Percentiles rank a stretch among this genome's conserved stretches.
These are phyloP conservation scores for Mallotus repandus DNA, from an alignment of 441 rosid genomes.

Conservation along the genomic window DNA sequence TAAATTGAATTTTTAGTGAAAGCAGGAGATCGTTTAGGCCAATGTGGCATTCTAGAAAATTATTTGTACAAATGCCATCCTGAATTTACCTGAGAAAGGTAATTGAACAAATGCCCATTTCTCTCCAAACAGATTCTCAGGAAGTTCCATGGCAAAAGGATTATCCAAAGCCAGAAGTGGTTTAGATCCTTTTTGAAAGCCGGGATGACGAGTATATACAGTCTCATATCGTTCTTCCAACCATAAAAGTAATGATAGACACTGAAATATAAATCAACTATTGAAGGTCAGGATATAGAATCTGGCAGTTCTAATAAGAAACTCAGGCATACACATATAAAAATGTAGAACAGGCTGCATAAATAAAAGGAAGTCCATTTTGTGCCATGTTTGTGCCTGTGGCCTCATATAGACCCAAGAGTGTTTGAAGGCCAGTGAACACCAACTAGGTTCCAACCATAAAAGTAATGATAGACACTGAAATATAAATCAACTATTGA, in stretches of 20 bases:
- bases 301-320: constrained; percentile 2
- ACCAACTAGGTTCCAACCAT: constrained; percentile 94
- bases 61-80: not conserved
- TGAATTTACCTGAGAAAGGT: constrained; percentile 67
- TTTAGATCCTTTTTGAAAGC: constrained; percentile 88
- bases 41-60: not conserved
- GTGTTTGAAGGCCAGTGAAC: not conserved
- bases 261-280: constrained; percentile 43
- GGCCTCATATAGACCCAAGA: not conserved
- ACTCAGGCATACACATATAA: not conserved
- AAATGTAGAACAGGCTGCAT: not conserved
- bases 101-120: constrained; percentile 96
- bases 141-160: constrained; percentile 94
- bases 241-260: constrained; percentile 81
- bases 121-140: constrained; percentile 83
- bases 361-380: not conserved
- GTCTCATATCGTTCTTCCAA: constrained; percentile 87
- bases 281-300: constrained; percentile 7
- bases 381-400: not conserved
- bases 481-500: constrained; percentile 16
- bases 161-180: constrained; percentile 83
- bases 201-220: constrained; percentile 79
- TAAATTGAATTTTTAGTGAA: not conserved
- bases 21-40: not conserved
- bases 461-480: constrained; percentile 83